Conservation (phyloP, 1,139 yeast species). For the Pichia sp. region DNA sequence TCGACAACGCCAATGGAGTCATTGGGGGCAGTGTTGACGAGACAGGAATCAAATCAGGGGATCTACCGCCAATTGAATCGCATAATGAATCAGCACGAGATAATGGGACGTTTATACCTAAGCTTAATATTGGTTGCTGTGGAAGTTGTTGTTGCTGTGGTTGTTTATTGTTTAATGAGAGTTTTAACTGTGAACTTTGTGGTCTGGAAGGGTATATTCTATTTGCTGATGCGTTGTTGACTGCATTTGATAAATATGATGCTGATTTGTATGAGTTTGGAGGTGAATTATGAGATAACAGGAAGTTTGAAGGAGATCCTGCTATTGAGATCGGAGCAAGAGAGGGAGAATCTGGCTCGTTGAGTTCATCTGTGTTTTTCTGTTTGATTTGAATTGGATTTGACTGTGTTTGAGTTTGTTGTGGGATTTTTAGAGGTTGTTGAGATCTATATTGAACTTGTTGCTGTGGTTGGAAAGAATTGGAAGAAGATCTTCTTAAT, state of each 20-base stretch:
- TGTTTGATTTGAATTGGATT: too few relatives aligned
- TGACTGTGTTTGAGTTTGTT: constrained; percentile 2
- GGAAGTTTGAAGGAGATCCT: constrained; percentile 56
- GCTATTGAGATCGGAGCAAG: constrained; percentile 46
- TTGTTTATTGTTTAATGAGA: too few relatives aligned
- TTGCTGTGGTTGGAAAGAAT: constrained; percentile 9
- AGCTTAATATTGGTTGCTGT: too few relatives aligned
- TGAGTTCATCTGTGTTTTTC: neutral
- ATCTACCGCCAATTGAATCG: constrained; percentile 30
- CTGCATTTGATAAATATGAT: constrained; percentile 11
- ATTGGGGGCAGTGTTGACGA: constrained; percentile 33
- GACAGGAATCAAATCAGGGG: constrained; percentile 34
- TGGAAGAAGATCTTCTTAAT: constrained; percentile 18
- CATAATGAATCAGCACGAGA: constrained; percentile 24
- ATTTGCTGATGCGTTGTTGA: neutral
- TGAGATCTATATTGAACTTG: constrained; percentile 4
- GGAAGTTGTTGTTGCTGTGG: neutral
- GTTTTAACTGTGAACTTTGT: constrained; percentile 7
- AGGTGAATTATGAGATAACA: constrained; percentile 53
- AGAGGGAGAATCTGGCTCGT: constrained; percentile 19
- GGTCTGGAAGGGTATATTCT: neutral
- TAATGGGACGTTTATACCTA: constrained; percentile 2
- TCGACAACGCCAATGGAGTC: constrained; percentile 33
- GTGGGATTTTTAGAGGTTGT: neutral
- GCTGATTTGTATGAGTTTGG: constrained; percentile 35